A percentile compares a stretch with the other conserved stretches of the same genome.
Conservation (phyloP, 805 yeast genomes). For the Metschnikowia similis region DNA sequence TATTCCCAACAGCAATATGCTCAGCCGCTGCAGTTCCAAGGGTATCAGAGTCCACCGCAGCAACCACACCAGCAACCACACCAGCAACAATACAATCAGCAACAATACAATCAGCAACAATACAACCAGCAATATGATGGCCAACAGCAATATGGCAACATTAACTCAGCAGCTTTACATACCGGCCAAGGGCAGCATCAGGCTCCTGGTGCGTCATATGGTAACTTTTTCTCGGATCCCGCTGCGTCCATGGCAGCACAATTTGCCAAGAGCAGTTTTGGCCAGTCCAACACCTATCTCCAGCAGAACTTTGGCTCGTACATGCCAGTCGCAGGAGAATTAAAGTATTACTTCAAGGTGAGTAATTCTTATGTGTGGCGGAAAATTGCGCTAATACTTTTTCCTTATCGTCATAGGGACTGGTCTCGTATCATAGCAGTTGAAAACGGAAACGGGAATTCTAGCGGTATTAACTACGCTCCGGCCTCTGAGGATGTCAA, state of each 20-base stretch:
- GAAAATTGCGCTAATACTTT: constrained; percentile 67
- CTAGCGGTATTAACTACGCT: constrained; percentile 43
- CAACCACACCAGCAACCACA: constrained; percentile 23
- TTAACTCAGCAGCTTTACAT: constrained; percentile 8
- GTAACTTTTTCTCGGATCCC: constrained; percentile 66
- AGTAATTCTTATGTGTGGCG: constrained; percentile 79
- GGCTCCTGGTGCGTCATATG: constrained; percentile 18
- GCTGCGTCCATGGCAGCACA: constrained; percentile 82
- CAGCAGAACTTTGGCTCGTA: constrained; percentile 62
- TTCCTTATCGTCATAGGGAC: constrained; percentile 81
- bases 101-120: constrained; percentile 8
- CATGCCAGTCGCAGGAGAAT: constrained; percentile 47
- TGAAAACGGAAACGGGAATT: constrained; percentile 17
- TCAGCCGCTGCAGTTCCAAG: constrained; percentile 16
- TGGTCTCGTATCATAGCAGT: constrained; percentile 61
- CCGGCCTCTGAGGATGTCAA: constrained; percentile 84
- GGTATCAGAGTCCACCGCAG: constrained; percentile 8
- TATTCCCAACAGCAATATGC: constrained; percentile 13
- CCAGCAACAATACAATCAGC: constrained; percentile 13
- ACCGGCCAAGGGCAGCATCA: constrained; percentile 16
- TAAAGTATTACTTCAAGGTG: constrained; percentile 87
- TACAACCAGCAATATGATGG: constrained; percentile 16
- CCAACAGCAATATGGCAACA: constrained; percentile 12
- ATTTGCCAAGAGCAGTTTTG: constrained; percentile 79
- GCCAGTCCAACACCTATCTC: constrained; percentile 74